Evolutionary conservation across 441 rosid genomes (phyloP).

Genomic region (Macaranga tanarius): DNA sequence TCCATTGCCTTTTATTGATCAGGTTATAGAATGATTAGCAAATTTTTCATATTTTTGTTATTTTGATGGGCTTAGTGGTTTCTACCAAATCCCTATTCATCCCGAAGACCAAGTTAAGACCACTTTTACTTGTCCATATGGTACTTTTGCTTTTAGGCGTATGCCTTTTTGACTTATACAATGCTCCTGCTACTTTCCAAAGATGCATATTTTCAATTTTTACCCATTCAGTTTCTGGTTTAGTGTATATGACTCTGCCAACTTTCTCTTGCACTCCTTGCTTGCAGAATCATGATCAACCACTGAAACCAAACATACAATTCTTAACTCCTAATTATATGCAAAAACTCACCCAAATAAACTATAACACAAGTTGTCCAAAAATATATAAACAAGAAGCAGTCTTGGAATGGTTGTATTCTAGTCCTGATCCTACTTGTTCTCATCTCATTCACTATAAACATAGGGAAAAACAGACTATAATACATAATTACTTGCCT

Average conservation of each 20-base stretch:
- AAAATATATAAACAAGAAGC: neutral
- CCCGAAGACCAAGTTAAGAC: too few species aligned
- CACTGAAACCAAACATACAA: constrained; percentile 44
- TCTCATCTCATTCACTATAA: too few species aligned
- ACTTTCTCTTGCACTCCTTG: constrained; percentile 77
- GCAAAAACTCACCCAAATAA: neutral
- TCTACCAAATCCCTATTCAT: too few species aligned
- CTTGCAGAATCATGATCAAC: constrained; percentile 81
- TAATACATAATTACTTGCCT: constrained; percentile 39
- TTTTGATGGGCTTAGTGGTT: too few species aligned
- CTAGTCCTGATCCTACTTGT: neutral
- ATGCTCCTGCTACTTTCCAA: too few species aligned
- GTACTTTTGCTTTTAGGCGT: too few species aligned
- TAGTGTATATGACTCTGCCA: constrained; percentile 78
- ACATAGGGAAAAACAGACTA: neutral
- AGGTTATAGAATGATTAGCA: too few species aligned
- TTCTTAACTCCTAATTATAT: neutral
- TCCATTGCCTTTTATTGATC: too few species aligned
- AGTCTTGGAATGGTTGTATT: neutral
- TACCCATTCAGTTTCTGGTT: constrained; percentile 59
- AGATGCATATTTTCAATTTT: too few species aligned
- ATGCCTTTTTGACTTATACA: too few species aligned
- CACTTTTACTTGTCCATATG: too few species aligned
- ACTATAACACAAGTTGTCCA: neutral
- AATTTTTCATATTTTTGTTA: too few species aligned